Evolutionary conservation across 1,284 basidiomycete species (phyloP).

Genomic region (Trichosporon coremiiforme): DNA sequence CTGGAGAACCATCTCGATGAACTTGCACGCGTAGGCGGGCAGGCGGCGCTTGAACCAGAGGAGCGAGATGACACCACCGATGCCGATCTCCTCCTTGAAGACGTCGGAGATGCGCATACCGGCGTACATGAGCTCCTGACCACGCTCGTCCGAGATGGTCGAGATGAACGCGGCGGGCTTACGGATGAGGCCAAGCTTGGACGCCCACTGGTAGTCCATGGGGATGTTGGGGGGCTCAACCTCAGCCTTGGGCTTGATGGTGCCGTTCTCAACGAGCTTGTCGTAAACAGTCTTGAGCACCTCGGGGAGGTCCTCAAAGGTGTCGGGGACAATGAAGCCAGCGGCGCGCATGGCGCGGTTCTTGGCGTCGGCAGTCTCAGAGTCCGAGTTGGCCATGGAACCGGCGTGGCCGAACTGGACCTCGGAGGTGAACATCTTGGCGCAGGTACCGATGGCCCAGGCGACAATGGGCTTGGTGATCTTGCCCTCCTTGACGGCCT

Average conservation of each 20-base stretch:
- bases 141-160: conserved; percentile 98
- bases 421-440: conserved; percentile 99
- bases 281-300: conserved; percentile 85
- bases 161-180: conserved; percentile 99
- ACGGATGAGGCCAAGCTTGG: conserved; percentile 95
- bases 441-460: conserved; percentile 99
- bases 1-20: conserved; percentile 99
- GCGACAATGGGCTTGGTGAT: conserved; percentile 99
- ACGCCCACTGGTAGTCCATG: conserved; percentile 99
- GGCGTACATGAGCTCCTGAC: conserved; percentile 96
- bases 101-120: conserved; percentile 99
- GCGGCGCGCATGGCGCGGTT: conserved; percentile 92
- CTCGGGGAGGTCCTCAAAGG: conserved; percentile 91
- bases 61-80: conserved; percentile 94
- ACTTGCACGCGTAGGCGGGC: conserved; percentile 68
- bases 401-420: conserved; percentile 99
- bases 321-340: conserved; percentile 95
- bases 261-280: conserved; percentile 71
- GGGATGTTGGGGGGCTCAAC: conserved; percentile 92
- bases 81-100: conserved; percentile 95
- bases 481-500: conserved; percentile 88
- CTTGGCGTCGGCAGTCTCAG: conserved; percentile 98
- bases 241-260: conserved; percentile 74
- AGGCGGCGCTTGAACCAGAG: conserved; percentile 95
- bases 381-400: conserved; percentile 94